These are phyloP conservation scores for Cryptosporidium canis DNA, from an alignment of 169 alveolate species.

Conservation along the genomic window DNA sequence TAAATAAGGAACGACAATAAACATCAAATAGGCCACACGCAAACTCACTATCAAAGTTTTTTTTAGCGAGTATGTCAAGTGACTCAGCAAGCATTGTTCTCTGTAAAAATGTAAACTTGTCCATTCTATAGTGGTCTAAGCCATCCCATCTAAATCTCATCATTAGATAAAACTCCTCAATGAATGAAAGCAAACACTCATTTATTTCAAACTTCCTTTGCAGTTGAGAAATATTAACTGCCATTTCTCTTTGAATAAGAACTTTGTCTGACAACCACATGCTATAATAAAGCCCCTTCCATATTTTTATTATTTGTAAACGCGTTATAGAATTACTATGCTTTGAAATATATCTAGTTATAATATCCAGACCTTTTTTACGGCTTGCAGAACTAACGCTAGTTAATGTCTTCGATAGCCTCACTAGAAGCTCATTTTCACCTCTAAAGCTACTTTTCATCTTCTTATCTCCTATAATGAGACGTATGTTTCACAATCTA, in stretches of 20 bases:
- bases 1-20: constrained; percentile 1
- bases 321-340: constrained; percentile 18
- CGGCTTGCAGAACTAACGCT: constrained; percentile 39
- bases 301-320: constrained; percentile 39
- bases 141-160: constrained; percentile 71
- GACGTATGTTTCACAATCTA: neutral
- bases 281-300: constrained; percentile 65
- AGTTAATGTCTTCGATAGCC: constrained; percentile 32
- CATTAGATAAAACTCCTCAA: constrained; percentile 57
- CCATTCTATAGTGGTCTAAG: constrained; percentile 57
- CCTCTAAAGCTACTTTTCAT: neutral
- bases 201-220: constrained; percentile 19
- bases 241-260: constrained; percentile 57
- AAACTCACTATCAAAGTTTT: constrained; percentile 14
- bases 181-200: neutral
- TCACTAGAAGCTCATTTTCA: constrained; percentile 36
- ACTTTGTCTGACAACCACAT: constrained; percentile 70
- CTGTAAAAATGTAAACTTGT: constrained; percentile 54
- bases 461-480: neutral
- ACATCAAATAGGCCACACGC: neutral
- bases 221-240: constrained; percentile 25
- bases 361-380: constrained; percentile 43
- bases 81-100: constrained; percentile 69
- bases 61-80: constrained; percentile 13
- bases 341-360: constrained; percentile 26